Conservation (phyloP, 2,329 filamentous ascomycete species). For the Simplicillium sp. region DNA sequence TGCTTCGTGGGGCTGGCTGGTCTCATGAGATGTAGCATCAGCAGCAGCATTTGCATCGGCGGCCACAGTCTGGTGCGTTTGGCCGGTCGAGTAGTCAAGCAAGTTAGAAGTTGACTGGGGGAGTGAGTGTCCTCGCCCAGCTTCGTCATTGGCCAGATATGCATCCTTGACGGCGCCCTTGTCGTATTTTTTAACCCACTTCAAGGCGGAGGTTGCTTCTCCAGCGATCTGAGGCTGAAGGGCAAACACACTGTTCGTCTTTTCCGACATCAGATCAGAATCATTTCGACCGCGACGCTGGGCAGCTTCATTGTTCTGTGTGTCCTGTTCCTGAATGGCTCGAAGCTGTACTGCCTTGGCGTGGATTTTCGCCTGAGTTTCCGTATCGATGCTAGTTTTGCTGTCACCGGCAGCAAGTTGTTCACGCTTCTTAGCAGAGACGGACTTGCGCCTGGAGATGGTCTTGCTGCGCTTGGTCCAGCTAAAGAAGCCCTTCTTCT, state of each 20-base stretch:
- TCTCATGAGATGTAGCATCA: no score
- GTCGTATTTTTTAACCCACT: conserved; percentile 94
- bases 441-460: conserved; percentile 59
- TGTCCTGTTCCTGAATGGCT: conserved; percentile 55
- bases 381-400: conserved; percentile 77
- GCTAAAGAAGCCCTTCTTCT: conserved; percentile 92
- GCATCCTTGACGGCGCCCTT: conserved; percentile 76
- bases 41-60: no score
- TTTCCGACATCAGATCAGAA: conserved; percentile 48
- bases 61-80: no score
- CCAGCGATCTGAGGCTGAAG: conserved; percentile 75
- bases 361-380: conserved; percentile 89
- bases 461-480: conserved; percentile 64
- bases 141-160: conserved; percentile 68
- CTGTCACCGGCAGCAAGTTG: conserved; percentile 44
- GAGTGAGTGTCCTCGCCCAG: conserved; percentile 53
- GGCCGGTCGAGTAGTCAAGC: no score
- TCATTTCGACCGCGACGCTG: conserved; percentile 46
- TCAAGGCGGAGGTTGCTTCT: conserved; percentile 88
- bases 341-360: conserved; percentile 81
- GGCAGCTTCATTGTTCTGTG: conserved; percentile 25
- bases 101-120: conserved; percentile 19
- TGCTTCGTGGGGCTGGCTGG: no score
- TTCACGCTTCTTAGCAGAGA: conserved; percentile 35
- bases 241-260: conserved; percentile 85